Percentiles rank a stretch among this genome's conserved stretches.
phyloP scores from a whole-genome alignment of 208 protist genomes.

The Borovskyia barvae region DNA sequence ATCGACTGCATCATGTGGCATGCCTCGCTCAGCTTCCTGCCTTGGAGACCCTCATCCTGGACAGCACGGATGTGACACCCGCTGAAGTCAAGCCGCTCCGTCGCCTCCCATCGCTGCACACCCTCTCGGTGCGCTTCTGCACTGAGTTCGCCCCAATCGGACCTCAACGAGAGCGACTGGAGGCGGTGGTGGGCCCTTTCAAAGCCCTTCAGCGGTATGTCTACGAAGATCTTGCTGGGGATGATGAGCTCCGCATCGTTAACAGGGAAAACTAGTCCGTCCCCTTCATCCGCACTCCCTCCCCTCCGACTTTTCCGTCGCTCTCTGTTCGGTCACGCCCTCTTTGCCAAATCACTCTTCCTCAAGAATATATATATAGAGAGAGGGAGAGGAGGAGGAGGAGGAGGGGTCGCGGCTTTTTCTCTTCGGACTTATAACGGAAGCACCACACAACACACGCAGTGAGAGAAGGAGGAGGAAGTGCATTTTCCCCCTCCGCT shows the following conservation, averaged over 20 bases:
- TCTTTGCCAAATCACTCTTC: too few species aligned
- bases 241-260: constrained; percentile 36
- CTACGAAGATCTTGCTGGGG: constrained; percentile 46
- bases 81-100: constrained; percentile 34
- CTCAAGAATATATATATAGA: too few species aligned
- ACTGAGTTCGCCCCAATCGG: constrained; percentile 45
- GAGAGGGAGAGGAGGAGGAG: too few species aligned
- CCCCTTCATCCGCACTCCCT: too few species aligned
- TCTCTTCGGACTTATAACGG: too few species aligned
- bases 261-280: constrained; percentile 21
- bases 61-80: constrained; percentile 51
- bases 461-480: too few species aligned
- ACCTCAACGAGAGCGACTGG: constrained; percentile 14
- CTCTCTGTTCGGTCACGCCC: too few species aligned
- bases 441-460: too few species aligned
- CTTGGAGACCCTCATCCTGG: constrained; percentile 46
- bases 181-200: constrained; percentile 26
- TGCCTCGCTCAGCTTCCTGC: constrained; percentile 31
- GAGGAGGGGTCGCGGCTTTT: too few species aligned
- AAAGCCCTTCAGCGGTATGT: constrained; percentile 38
- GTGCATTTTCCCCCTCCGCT: too few species aligned
- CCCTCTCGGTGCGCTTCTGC: constrained; percentile 53
- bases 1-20: constrained; percentile 35
- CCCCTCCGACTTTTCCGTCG: too few species aligned
- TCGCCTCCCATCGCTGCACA: constrained; percentile 23